Conservation (phyloP, 768 basidiomycete genomes). For the button mushroom (Agaricus bisporus) region DNA sequence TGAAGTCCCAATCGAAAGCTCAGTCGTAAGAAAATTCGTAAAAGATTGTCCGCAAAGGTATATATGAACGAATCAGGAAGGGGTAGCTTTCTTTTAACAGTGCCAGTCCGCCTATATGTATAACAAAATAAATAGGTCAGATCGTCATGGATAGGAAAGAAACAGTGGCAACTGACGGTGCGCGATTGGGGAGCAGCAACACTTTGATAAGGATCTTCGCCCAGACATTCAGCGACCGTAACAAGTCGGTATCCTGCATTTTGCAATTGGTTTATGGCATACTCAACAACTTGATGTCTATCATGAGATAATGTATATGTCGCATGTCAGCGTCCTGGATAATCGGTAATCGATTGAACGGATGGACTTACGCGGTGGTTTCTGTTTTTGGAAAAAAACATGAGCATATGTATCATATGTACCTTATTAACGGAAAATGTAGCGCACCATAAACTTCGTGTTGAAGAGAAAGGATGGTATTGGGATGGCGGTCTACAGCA, state of each 20-base stretch:
- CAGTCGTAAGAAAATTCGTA: neutral
- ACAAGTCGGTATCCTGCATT: slow-evolving; percentile 31
- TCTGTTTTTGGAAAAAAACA: slow-evolving; percentile 8
- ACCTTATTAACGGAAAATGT: neutral
- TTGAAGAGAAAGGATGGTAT: slow-evolving; percentile 27
- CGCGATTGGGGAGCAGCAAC: slow-evolving; percentile 17
- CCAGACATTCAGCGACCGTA: slow-evolving; percentile 31
- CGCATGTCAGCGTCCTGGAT: neutral
- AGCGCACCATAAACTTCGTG: slow-evolving; percentile 26
- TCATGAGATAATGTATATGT: neutral
- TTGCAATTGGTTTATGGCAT: slow-evolving; percentile 26
- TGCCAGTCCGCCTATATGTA: slow-evolving; percentile 18
- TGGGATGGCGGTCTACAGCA: slow-evolving; percentile 16
- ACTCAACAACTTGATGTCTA: slow-evolving; percentile 26
- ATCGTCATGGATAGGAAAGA: neutral
- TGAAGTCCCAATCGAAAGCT: too few species aligned
- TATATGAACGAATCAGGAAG: neutral
- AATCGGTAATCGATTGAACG: too few species aligned
- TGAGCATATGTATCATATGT: neutral
- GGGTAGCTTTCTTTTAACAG: slow-evolving; percentile 12
- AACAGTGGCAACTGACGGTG: slow-evolving; percentile 17
- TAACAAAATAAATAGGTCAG: neutral
- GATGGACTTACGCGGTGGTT: slow-evolving; percentile 16
- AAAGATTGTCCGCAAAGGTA: neutral
- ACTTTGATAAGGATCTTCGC: slow-evolving; percentile 24